Percentiles rank a stretch among this genome's conserved stretches.
phyloP scores from a whole-genome alignment of 371 early-diverging fungal genomes.

The Basidiobolus meristosporus region DNA sequence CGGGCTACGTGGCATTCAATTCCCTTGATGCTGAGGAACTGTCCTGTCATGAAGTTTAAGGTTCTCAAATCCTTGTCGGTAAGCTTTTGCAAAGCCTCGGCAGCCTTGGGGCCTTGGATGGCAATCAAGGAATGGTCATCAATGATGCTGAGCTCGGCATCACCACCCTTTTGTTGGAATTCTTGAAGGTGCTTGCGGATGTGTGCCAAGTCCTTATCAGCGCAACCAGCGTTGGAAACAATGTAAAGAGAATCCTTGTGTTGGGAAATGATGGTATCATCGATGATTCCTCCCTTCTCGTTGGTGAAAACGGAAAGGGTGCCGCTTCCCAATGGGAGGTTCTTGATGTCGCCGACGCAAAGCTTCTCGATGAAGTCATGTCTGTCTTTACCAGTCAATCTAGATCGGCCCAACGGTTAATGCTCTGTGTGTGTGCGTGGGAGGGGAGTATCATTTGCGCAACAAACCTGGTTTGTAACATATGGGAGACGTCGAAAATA shows the following conservation, averaged over 20 bases:
- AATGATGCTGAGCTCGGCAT: conserved; percentile 67
- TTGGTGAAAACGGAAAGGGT: conserved; percentile 91
- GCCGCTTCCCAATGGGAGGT: conserved; percentile 55
- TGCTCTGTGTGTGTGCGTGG: too few species aligned
- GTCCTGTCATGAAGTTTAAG: conserved; percentile 81
- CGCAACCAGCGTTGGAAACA: conserved; percentile 93
- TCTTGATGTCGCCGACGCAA: conserved; percentile 70
- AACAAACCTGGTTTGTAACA: conserved; percentile 87
- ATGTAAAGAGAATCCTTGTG: conserved; percentile 67
- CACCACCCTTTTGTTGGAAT: conserved; percentile 79
- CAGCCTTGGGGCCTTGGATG: conserved; percentile 70
- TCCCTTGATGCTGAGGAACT: conserved; percentile 49
- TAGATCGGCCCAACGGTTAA: too few species aligned
- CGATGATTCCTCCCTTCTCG: conserved; percentile 90
- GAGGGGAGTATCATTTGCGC: too few species aligned
- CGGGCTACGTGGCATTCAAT: conserved; percentile 78
- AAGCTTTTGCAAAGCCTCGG: conserved; percentile 28
- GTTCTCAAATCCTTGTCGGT: conserved; percentile 27
- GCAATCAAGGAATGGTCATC: conserved; percentile 77
- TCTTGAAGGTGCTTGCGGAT: conserved; percentile 50
- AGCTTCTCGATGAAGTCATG: conserved; percentile 74
- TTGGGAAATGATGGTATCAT: conserved; percentile 90
- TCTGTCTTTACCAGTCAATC: conserved; percentile 75
- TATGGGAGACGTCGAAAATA: conserved; percentile 95
- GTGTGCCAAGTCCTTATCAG: conserved; percentile 87